phyloP scores from a whole-genome alignment of 257 asterid species.

The Penstemon newberryi region DNA sequence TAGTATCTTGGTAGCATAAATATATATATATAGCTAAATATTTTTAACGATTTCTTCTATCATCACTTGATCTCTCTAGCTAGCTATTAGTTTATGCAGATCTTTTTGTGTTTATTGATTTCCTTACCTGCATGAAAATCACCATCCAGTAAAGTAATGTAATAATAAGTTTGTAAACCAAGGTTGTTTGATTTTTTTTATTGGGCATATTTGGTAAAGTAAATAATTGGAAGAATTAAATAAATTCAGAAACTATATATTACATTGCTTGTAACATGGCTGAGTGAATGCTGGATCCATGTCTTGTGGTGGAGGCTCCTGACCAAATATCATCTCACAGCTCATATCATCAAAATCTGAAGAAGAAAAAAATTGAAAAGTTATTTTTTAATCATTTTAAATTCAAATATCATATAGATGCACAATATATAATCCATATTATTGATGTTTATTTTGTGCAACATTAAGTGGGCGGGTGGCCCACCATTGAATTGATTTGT shows the following conservation, averaged over 20 bases:
- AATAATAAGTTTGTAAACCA: not conserved
- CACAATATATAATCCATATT: not conserved
- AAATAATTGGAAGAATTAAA: not conserved
- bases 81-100: conserved; percentile 42
- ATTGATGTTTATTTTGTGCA: conserved; percentile 25
- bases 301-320: conserved; percentile 63
- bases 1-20: not conserved
- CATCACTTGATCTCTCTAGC: not conserved
- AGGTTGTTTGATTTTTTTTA: no score
- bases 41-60: not conserved
- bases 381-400: not conserved
- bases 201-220: not conserved
- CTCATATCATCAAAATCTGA: conserved; percentile 98
- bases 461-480: conserved; percentile 39
- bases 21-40: not conserved
- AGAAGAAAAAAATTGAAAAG: conserved; percentile 23
- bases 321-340: conserved; percentile 89
- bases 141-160: conserved; percentile 15
- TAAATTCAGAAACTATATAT: not conserved
- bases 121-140: conserved; percentile 58
- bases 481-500: conserved; percentile 34
- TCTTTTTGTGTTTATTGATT: conserved; percentile 41
- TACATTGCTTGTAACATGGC: conserved; percentile 86
- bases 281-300: conserved; percentile 70
- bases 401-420: not conserved